phyloP scores from a whole-genome alignment of 73 alveolate species.

The Paramecium pentaurelia region DNA sequence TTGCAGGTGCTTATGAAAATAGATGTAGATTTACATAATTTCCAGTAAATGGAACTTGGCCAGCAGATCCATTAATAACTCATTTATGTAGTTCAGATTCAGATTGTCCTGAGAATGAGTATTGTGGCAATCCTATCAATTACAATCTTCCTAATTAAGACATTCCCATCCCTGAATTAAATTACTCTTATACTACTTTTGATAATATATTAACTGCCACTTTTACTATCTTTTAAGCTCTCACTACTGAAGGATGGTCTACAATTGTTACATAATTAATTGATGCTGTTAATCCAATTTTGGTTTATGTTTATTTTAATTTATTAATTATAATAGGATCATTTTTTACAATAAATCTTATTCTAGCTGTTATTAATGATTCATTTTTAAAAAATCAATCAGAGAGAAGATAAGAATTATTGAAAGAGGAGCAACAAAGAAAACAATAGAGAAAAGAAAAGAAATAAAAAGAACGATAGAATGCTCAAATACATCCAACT shows the following conservation, averaged over 20 bases:
- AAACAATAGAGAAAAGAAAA: slow-evolving; percentile 13
- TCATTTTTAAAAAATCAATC: background rate
- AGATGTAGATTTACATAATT: slow-evolving; percentile 62
- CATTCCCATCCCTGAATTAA: slow-evolving; percentile 37
- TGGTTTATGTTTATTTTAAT: slow-evolving; percentile 45
- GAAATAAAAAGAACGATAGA: background rate
- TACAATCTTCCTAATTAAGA: slow-evolving; percentile 47
- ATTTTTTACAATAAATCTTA: slow-evolving; percentile 46
- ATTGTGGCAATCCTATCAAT: slow-evolving; percentile 64
- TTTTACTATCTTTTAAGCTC: slow-evolving; percentile 65
- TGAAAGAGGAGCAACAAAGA: slow-evolving; percentile 2
- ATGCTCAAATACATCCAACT: background rate
- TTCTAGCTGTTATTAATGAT: slow-evolving; percentile 57
- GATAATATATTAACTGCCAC: slow-evolving; percentile 67
- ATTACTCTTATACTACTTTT: slow-evolving; percentile 54
- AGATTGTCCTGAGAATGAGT: slow-evolving; percentile 60
- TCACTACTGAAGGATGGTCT: slow-evolving; percentile 70
- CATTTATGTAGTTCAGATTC: slow-evolving; percentile 54
- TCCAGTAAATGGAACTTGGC: slow-evolving; percentile 63
- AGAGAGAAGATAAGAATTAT: background rate
- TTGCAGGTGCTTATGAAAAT: slow-evolving; percentile 67
- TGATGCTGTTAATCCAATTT: slow-evolving; percentile 15
- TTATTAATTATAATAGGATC: slow-evolving; percentile 49
- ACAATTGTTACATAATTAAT: background rate
- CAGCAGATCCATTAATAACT: slow-evolving; percentile 51